Percentiles rank a stretch among this genome's conserved stretches.
Conservation (phyloP, 2,329 filamentous ascomycete species). For the Sphaerulina populicola region DNA sequence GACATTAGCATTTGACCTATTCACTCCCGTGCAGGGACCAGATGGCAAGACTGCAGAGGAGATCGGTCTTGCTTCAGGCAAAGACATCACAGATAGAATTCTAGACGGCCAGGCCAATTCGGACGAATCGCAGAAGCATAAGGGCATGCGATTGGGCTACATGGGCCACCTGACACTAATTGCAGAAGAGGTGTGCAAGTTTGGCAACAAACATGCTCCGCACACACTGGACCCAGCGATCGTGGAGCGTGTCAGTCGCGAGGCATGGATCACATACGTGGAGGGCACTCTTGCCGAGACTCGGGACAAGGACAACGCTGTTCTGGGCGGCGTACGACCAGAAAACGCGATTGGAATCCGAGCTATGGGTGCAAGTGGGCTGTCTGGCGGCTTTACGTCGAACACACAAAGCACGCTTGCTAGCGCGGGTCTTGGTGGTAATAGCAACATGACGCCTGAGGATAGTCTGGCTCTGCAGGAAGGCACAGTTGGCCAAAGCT, state of each 20-base stretch:
- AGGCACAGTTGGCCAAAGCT: conserved; percentile 29
- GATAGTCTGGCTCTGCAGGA: conserved; percentile 31
- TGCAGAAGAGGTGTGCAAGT: conserved; percentile 96
- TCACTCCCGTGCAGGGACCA: conserved; percentile 36
- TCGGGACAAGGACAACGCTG: conserved; percentile 93
- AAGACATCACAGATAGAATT: conserved; percentile 82
- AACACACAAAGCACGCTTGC: conserved; percentile 52
- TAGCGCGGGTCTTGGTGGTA: conserved; percentile 69
- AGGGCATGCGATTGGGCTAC: conserved; percentile 87
- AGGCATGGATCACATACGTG: conserved; percentile 89
- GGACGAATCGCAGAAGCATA: conserved; percentile 73
- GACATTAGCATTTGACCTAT: conserved; percentile 80
- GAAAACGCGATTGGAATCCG: conserved; percentile 80
- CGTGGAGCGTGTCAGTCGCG: conserved; percentile 78
- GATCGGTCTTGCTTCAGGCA: conserved; percentile 51
- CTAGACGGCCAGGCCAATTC: conserved; percentile 82
- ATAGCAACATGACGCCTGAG: conserved; percentile 21
- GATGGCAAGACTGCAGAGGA: conserved; percentile 19
- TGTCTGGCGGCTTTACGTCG: conserved; percentile 47
- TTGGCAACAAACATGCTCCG: conserved; percentile 85
- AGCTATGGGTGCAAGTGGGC: conserved; percentile 28
- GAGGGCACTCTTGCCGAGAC: conserved; percentile 90
- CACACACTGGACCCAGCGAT: conserved; percentile 78
- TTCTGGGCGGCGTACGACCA: conserved; percentile 86
- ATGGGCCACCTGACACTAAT: conserved; percentile 98